Base-by-base conservation (phyloP, 1,284 basidiomycete species). In the Apiotrichum domesticum region DNA sequence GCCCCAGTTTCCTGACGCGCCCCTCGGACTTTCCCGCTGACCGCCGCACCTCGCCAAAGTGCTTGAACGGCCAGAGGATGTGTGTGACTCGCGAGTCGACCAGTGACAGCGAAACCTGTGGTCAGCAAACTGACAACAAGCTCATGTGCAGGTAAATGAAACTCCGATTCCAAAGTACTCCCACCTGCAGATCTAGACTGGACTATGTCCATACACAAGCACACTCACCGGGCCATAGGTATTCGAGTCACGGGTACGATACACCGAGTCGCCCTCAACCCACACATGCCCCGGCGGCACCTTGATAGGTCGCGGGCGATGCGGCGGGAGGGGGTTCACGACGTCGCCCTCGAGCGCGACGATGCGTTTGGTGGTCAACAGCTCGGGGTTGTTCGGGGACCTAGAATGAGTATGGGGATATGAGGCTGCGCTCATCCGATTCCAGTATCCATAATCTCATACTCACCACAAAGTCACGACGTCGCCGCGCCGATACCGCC, bases 181-280 rank as follows among this genome's bases (percentile, higher is more conserved):
- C 21, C 21, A 21, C 21, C 21, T 21, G 21, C 21, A 21, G 21
- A 21, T 21, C 21, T 21, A 21, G 21, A 21, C 21, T 21, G 21
- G 21, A 21, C 21, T 21, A 21, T 44, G 45, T 21, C n/a, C 13
- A 44, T 40, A 40, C 6, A 11, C n/a, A 10, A 21, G 37, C n/a
- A 10, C 6, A 71, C 74, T 57, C n/a, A 80, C 79, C 2, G 81
- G 79, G 0, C 80, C 80, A 57, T 79, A 80, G 2, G 75, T 76
- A 52, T 80, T 78, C 29, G 75, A 77, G 63, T 82, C 80, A 37
- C 74, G 51, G 3, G 77, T 75, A 40, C 77, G 49, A 56, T 74
- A 78, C 34, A 67, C 70, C 35, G 79, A 79, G 67, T 82, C 81
- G 11, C 81, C 81, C 66, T 82, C 81, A 48, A 82, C 73, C 80